phyloP scores from a whole-genome alignment of 495 filamentous ascomycete genomes.

The Penicillium salamii region DNA sequence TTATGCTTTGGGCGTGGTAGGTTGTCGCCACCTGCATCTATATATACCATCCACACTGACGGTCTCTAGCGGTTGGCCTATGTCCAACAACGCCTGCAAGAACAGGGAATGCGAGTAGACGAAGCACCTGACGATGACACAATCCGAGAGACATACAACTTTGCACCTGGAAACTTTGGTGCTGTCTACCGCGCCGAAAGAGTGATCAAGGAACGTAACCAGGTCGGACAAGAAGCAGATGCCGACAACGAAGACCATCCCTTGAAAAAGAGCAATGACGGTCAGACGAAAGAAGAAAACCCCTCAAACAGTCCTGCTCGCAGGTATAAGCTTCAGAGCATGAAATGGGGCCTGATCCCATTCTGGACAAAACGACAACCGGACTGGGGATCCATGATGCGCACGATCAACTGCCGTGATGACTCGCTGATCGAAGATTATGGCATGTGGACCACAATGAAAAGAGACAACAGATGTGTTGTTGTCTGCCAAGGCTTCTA shows the following conservation, averaged over 20 bases:
- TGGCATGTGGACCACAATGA: slow-evolving; percentile 92
- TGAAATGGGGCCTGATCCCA: slow-evolving; percentile 91
- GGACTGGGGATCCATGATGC: slow-evolving; percentile 71
- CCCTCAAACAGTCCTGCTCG: slow-evolving; percentile 23
- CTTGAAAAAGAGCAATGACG: background rate
- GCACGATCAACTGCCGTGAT: slow-evolving; percentile 93
- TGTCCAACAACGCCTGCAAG: slow-evolving; percentile 67
- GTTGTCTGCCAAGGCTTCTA: slow-evolving; percentile 91
- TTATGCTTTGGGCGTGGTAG: slow-evolving; percentile 76
- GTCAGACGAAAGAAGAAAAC: background rate
- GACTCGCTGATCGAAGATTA: slow-evolving; percentile 73
- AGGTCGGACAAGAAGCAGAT: slow-evolving; percentile 24
- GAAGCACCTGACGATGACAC: slow-evolving; percentile 73
- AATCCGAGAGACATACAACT: slow-evolving; percentile 82
- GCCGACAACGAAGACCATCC: slow-evolving; percentile 8
- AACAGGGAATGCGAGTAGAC: slow-evolving; percentile 72
- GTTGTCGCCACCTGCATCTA: slow-evolving; percentile 22
- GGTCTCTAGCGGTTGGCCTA: slow-evolving; percentile 53
- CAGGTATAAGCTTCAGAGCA: slow-evolving; percentile 81
- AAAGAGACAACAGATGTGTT: slow-evolving; percentile 80
- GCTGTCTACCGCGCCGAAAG: slow-evolving; percentile 80
- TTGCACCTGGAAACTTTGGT: slow-evolving; percentile 84
- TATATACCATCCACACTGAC: slow-evolving; percentile 10
- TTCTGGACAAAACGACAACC: slow-evolving; percentile 87
- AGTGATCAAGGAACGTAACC: slow-evolving; percentile 46